Conservation (phyloP, 2,329 filamentous ascomycete genomes). For the Verticillium tricorpus region DNA sequence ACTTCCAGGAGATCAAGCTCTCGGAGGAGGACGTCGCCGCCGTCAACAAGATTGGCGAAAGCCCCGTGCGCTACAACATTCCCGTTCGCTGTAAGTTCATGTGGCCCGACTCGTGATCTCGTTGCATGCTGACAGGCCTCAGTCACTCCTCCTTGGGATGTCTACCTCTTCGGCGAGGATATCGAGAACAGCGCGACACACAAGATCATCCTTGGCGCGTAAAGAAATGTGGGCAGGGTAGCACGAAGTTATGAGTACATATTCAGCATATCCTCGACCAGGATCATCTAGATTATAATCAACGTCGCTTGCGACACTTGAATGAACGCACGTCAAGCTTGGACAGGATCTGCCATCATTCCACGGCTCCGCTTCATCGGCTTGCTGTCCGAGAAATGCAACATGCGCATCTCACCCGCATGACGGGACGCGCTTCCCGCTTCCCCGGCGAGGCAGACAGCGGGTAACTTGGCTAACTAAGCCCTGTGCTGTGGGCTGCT, state of each 20-base stretch:
- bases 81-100: constrained; percentile 34
- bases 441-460: not conserved
- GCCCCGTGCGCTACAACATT: constrained; percentile 38
- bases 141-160: not conserved
- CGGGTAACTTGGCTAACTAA: not conserved
- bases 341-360: not conserved
- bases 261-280: not conserved
- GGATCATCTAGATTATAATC: not conserved
- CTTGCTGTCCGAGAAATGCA: not conserved
- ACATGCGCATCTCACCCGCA: not conserved
- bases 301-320: not conserved
- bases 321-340: not conserved
- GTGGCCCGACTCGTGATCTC: not conserved
- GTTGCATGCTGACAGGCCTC: not conserved
- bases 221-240: not conserved
- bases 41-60: constrained; percentile 58
- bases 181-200: not conserved
- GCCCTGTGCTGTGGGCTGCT: not conserved
- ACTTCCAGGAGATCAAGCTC: constrained; percentile 65
- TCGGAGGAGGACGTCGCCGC: constrained; percentile 52
- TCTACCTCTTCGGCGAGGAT: not conserved
- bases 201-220: not conserved
- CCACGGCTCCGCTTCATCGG: not conserved
- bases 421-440: not conserved
- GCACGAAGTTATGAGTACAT: not conserved